phyloP scores from a whole-genome alignment of 306 rosid genomes.

The Cyamopsis tetragonoloba region DNA sequence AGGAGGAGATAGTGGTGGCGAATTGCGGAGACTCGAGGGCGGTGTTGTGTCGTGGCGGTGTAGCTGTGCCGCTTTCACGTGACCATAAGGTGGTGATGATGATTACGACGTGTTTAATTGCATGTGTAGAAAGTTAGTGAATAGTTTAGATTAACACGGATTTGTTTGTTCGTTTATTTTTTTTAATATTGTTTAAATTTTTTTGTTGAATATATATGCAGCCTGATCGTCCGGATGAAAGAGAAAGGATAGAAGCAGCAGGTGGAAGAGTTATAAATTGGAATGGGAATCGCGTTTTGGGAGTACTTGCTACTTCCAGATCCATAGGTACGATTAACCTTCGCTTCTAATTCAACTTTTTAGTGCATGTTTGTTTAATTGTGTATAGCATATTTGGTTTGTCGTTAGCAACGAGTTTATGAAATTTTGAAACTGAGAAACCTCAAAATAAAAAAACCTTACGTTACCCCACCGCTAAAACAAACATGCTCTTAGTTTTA shows the following conservation, averaged over 20 bases:
- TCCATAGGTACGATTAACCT: constrained; percentile 47
- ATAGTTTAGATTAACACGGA: not conserved
- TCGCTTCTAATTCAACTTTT: too few species aligned
- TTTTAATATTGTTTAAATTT: not conserved
- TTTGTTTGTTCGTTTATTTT: not conserved
- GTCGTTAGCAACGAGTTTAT: too few species aligned
- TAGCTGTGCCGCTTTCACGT: constrained; percentile 51
- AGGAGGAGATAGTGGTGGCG: constrained; percentile 48
- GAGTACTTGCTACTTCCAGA: constrained; percentile 65
- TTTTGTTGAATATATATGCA: not conserved
- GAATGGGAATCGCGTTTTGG: constrained; percentile 51
- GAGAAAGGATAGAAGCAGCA: constrained; percentile 56
- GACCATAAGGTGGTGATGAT: constrained; percentile 56
- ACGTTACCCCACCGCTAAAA: too few species aligned
- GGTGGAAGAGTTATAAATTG: constrained; percentile 56
- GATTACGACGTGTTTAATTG: too few species aligned
- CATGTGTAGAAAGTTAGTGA: not conserved
- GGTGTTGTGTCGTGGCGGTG: constrained; percentile 49
- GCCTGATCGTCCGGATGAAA: constrained; percentile 62
- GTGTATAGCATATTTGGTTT: too few species aligned
- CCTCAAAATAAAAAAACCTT: too few species aligned
- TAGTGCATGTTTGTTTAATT: too few species aligned
- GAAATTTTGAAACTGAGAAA: too few species aligned
- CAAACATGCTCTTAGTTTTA: too few species aligned
- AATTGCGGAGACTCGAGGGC: constrained; percentile 68